A percentile compares a stretch with the other conserved stretches of the same genome.
phyloP scores from a whole-genome alignment of 495 filamentous ascomycete species.

The Tuber calosporum region DNA sequence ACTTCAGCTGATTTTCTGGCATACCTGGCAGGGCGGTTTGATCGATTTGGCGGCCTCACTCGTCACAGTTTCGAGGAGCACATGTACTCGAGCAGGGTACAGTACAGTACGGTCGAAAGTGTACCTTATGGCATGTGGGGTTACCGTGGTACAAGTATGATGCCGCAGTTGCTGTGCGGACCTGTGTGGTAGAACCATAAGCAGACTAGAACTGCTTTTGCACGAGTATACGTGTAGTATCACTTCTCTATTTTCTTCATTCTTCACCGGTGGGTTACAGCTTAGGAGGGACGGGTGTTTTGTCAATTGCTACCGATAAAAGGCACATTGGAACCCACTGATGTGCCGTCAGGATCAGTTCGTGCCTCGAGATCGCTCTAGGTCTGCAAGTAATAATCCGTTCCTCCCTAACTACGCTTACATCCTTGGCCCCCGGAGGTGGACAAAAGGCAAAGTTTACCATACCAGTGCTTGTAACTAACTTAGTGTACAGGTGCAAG shows the following conservation, averaged over 20 bases:
- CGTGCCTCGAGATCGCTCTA: background rate
- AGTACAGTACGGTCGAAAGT: background rate
- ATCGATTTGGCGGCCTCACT: background rate
- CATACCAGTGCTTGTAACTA: background rate
- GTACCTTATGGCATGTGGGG: background rate
- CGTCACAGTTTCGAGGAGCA: background rate
- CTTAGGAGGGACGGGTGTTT: background rate
- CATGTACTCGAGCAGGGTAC: background rate
- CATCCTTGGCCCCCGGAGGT: background rate
- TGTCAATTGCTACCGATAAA: background rate
- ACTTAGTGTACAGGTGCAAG: too few relatives aligned
- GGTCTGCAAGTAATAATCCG: background rate
- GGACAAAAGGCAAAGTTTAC: background rate
- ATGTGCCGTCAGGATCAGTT: background rate
- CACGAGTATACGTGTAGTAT: background rate
- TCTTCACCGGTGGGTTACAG: background rate
- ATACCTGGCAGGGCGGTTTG: background rate
- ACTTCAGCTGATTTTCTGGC: background rate
- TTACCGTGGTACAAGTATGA: too few relatives aligned
- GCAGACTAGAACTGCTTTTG: background rate
- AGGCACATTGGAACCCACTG: background rate
- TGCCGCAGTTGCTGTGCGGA: background rate
- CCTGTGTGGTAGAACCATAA: background rate
- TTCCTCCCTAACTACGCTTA: background rate
- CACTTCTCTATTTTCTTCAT: background rate